Conservation (phyloP, 768 basidiomycete genomes). For the Daedalea quercina region DNA sequence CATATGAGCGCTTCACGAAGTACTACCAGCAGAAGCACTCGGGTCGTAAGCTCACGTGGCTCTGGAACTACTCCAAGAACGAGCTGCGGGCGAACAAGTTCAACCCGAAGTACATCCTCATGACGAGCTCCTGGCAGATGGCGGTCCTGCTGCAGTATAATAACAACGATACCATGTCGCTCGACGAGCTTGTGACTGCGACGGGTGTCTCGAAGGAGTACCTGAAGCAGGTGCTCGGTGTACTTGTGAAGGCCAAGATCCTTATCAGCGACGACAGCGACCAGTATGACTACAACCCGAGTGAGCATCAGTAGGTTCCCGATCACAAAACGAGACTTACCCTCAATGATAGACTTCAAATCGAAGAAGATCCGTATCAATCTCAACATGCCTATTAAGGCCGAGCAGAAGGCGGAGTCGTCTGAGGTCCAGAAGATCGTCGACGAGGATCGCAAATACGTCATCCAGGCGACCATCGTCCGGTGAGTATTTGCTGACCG, state of each 20-base stretch:
- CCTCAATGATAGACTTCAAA: slow-evolving; percentile 60
- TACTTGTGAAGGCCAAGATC: slow-evolving; percentile 75
- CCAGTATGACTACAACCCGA: slow-evolving; percentile 88
- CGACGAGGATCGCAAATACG: slow-evolving; percentile 95
- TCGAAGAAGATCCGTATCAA: slow-evolving; percentile 93
- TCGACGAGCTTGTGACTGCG: slow-evolving; percentile 72
- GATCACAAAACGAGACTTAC: not conserved
- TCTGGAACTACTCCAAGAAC: slow-evolving; percentile 98
- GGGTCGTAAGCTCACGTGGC: slow-evolving; percentile 93
- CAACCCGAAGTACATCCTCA: slow-evolving; percentile 92
- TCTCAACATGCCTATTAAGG: slow-evolving; percentile 87
- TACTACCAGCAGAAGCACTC: slow-evolving; percentile 94
- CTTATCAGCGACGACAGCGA: slow-evolving; percentile 84
- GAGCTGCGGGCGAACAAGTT: slow-evolving; percentile 92
- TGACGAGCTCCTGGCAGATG: slow-evolving; percentile 94
- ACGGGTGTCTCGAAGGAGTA: slow-evolving; percentile 80
- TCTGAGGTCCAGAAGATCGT: slow-evolving; percentile 89
- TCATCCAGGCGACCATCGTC: slow-evolving; percentile 92
- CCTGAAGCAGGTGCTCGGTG: slow-evolving; percentile 58
- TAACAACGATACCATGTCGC: slow-evolving; percentile 76
- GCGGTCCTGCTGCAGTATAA: slow-evolving; percentile 95
- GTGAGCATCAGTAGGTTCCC: slow-evolving; percentile 26
- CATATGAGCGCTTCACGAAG: slow-evolving; percentile 85
- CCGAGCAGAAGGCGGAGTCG: slow-evolving; percentile 89
- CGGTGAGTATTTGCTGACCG: slow-evolving; percentile 34